Base-by-base conservation (phyloP, 78 protist genomes). In the Andalucia godoyi region DNA sequence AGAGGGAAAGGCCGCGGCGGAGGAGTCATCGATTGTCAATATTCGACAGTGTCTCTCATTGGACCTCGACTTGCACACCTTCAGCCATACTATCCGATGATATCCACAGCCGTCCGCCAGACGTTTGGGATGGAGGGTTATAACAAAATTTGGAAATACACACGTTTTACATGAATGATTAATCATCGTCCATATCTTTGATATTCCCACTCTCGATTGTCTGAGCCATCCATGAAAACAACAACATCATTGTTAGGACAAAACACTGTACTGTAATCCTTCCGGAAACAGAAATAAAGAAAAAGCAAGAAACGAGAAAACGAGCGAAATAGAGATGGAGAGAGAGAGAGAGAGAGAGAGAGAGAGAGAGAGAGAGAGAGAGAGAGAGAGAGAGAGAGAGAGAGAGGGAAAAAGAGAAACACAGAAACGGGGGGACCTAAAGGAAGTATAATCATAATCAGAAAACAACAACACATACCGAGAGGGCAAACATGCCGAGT, bases 401-500 rank as follows among this genome's bases (percentile, higher is more conserved):
- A 45, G 17, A 45, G 17, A 45, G 17, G 17, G 17, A 45, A 45
- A 45, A 45, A 45, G 17, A 45, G 17, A 45, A 45, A 45, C 27
- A 45, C 15, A 45, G 49, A 45, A 45, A 45, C 15, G 17, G 17
- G 49, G 17, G 17, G 17, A 45, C 15, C 27, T 18, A 45, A 45
- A 45, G 17, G 49, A 45, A 45, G 17, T 18, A 45, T 18, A 17
- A 45, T 18, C 15, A 45, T 18, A 17, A 45, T 18, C 15, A 45
- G 17, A 45, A 17, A 45, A 45, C 15, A 45, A 45, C 27, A 45
- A 45, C 15, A 45, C 15, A 45, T 15, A 45, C 27, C 15, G 49
- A 45, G 49, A 45, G 17, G 49, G 49, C 95, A 90, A 29, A 94
- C 95, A 40, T 91, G 90, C 23, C 97, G 76, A 0, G 97, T 90